Base-by-base conservation (phyloP, 495 filamentous ascomycete genomes). In the Daldinia bambusicola region DNA sequence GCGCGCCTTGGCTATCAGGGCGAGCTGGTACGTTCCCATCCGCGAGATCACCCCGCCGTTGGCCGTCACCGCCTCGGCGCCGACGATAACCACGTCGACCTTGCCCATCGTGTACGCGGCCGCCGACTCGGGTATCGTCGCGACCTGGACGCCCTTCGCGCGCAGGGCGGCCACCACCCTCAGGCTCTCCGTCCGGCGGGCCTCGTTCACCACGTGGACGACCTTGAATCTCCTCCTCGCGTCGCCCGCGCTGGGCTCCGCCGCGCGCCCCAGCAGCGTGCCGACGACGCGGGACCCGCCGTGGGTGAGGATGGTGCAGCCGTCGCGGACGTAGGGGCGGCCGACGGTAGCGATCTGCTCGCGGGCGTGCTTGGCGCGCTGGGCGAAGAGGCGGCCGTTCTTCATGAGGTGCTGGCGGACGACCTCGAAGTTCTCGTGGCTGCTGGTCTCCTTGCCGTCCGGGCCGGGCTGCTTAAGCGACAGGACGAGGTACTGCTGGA, bases 51-150 rank as follows among this genome's bases (percentile, higher is more conserved):
- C 89, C 30, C 95, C 94, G 16, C 95, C 95, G 78, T 98, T 96
- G 72, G 96, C 92, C 43, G 95, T 92, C 18, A 98, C 93, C 52
- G 92, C 93, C 72, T 99, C 95, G n/a, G 94, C 93, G 55, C 95
- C 95, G 13, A 96, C 92, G 55, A 99, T 89, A 0, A 95, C 90
- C 72, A 94, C 86, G 74, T 91, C 87, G 9, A 93, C 86, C 78
- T 91, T 91, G n/a, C 85, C 87, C 65, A 98, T 88, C n/a, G 91
- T 86, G 72, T 95, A 94, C 9, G 92, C 93, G 2, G 95, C 91
- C 0, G 93, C 93, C 20, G 89, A 88, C 65, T 92, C 89, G 6
- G 89, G 86, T 55, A 98, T 94, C 3, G 91, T 93, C 22, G 95
- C 92, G 0, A 98, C 94, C 0, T 92, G 89, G 9, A 98, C 86